These are phyloP conservation scores for Kingdonia uniflora DNA, from an alignment of 164 flowering plant genomes.

Conservation along the genomic window DNA sequence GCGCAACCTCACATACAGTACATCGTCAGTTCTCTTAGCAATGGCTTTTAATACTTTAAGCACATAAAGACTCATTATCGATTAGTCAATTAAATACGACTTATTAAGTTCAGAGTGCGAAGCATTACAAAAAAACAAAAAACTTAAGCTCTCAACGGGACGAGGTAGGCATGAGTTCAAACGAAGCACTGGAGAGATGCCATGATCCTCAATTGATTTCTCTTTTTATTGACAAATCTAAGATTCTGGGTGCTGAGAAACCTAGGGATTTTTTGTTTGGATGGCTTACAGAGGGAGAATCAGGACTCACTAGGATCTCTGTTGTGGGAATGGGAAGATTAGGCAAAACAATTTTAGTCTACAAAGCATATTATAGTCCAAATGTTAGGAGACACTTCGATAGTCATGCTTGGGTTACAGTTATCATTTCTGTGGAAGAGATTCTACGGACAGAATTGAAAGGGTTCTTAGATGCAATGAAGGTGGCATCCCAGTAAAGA, in stretches of 20 bases:
- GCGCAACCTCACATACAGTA: neutral
- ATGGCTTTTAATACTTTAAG: neutral
- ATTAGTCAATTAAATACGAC: neutral
- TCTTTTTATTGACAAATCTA: neutral
- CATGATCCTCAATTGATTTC: neutral
- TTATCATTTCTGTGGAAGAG: neutral
- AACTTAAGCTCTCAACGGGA: neutral
- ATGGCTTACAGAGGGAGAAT: neutral
- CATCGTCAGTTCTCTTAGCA: neutral
- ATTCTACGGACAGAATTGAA: neutral
- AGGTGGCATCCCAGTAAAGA: neutral
- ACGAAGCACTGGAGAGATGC: neutral
- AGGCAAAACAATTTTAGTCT: neutral
- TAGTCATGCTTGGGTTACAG: constrained; percentile 1
- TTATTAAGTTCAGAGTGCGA: constrained; percentile 1
- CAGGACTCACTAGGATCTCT: neutral
- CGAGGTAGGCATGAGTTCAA: neutral
- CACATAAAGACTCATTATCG: neutral
- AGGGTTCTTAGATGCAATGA: neutral
- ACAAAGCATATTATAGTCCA: neutral
- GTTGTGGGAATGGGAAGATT: neutral
- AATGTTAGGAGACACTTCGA: neutral
- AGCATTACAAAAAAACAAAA: neutral
- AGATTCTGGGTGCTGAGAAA: neutral
- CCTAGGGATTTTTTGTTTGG: neutral